phyloP scores from a whole-genome alignment of 2,329 filamentous ascomycete species.

The Ascochyta lentis region DNA sequence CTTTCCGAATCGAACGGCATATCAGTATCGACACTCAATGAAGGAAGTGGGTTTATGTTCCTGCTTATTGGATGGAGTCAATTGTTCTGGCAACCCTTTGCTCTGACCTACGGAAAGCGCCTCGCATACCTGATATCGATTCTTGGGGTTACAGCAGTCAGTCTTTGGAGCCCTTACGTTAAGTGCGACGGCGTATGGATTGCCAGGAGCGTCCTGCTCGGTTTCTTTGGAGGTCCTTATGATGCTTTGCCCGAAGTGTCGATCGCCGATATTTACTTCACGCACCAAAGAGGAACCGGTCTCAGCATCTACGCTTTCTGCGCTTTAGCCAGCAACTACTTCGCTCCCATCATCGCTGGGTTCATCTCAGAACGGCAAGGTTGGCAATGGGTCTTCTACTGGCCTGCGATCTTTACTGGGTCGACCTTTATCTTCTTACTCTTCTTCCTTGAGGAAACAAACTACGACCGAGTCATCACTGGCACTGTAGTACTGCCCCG shows the following conservation, averaged over 20 bases:
- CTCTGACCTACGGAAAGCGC: constrained; percentile 60
- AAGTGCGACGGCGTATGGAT: constrained; percentile 56
- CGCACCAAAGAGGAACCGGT: constrained; percentile 42
- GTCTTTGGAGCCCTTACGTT: constrained; percentile 54
- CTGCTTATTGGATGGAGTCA: constrained; percentile 60
- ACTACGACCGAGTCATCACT: constrained; percentile 53
- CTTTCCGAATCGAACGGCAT: constrained; percentile 58
- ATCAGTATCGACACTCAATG: constrained; percentile 54
- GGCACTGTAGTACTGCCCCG: constrained; percentile 8
- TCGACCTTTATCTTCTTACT: constrained; percentile 60
- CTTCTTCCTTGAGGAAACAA: constrained; percentile 68
- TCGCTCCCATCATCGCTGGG: constrained; percentile 46
- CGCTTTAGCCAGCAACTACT: constrained; percentile 45
- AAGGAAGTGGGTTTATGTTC: constrained; percentile 62
- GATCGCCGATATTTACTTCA: constrained; percentile 52
- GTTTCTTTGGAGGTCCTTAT: constrained; percentile 57
- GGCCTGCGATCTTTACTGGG: constrained; percentile 61
- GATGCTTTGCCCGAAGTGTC: constrained; percentile 59
- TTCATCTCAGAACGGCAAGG: constrained; percentile 47
- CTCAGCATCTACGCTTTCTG: constrained; percentile 44
- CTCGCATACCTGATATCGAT: constrained; percentile 56
- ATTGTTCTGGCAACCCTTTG: constrained; percentile 61
- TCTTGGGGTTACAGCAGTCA: constrained; percentile 49
- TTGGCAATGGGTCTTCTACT: constrained; percentile 53
- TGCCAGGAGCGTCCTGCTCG: constrained; percentile 55